Evolutionary conservation across 768 basidiomycete genomes (phyloP).

Genomic region (Chlorophyllum brunneum): DNA sequence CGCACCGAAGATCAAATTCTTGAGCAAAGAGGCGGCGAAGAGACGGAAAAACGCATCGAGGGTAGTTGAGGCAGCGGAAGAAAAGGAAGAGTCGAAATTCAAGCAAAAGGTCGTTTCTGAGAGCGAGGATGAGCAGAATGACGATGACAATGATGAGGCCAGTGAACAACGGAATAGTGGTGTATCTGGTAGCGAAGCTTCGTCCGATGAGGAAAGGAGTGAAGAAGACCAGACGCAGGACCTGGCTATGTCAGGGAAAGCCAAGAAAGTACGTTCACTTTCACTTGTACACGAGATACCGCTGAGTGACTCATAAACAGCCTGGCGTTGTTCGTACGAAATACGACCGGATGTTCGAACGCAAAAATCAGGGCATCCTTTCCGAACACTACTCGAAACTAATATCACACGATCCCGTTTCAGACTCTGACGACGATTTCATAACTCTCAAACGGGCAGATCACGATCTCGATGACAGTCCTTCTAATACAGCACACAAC

Average conservation of each 20-base stretch:
- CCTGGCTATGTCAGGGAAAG: constrained; percentile 20
- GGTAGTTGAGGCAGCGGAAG: constrained; percentile 31
- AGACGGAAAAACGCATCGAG: constrained; percentile 72
- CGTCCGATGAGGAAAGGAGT: constrained; percentile 24
- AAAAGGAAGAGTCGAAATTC: constrained; percentile 12
- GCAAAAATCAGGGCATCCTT: constrained; percentile 91
- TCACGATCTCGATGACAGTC: constrained; percentile 55
- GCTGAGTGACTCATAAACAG: constrained; percentile 19
- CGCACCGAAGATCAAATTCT: constrained; percentile 92
- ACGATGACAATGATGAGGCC: constrained; percentile 19
- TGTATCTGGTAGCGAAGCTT: constrained; percentile 17
- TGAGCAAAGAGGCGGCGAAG: constrained; percentile 63
- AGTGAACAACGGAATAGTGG: constrained; percentile 26
- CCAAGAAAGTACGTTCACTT: constrained; percentile 35
- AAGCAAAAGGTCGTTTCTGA: constrained; percentile 1
- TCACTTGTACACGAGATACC: background rate
- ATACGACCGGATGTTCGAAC: constrained; percentile 97
- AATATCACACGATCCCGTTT: constrained; percentile 59
- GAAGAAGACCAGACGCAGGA: constrained; percentile 13
- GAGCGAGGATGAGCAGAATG: constrained; percentile 15
- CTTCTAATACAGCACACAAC: background rate
- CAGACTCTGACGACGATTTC: constrained; percentile 76
- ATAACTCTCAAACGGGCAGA: constrained; percentile 91
- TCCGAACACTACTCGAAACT: constrained; percentile 89
- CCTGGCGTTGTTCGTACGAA: constrained; percentile 70